Percentiles rank a stretch among this genome's conserved stretches.
Conservation (phyloP, 2,329 filamentous ascomycete genomes). For the Bertia moriformis region DNA sequence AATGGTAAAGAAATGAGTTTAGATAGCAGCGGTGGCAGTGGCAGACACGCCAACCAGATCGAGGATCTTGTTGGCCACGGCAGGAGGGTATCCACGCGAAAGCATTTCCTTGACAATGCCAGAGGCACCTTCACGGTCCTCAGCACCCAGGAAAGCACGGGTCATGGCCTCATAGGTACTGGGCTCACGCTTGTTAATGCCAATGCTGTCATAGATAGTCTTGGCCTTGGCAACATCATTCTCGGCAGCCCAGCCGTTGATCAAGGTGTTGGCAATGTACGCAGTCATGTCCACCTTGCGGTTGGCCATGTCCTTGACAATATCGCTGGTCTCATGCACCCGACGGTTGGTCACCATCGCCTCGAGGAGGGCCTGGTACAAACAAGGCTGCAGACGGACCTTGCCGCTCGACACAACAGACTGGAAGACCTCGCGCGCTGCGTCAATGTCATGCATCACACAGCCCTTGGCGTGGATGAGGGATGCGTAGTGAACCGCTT, state of each 20-base stretch:
- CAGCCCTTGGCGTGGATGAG: constrained; percentile 93
- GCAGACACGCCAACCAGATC: constrained; percentile 61
- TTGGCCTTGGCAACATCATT: constrained; percentile 68
- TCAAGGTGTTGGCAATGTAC: constrained; percentile 96
- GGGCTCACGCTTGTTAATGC: constrained; percentile 69
- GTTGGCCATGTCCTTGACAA: constrained; percentile 63
- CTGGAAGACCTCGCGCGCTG: constrained; percentile 71
- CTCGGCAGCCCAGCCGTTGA: constrained; percentile 86
- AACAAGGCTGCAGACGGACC: constrained; percentile 63
- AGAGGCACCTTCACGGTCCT: constrained; percentile 65
- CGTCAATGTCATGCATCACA: constrained; percentile 78
- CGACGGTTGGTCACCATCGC: constrained; percentile 89
- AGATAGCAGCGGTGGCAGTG: constrained; percentile 21
- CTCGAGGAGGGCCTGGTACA: constrained; percentile 96
- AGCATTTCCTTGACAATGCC: constrained; percentile 79
- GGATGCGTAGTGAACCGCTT: constrained; percentile 89
- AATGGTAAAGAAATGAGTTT: neutral
- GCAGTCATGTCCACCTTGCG: constrained; percentile 74
- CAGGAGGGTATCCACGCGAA: constrained; percentile 73
- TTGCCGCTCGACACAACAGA: constrained; percentile 54
- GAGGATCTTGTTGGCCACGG: constrained; percentile 84
- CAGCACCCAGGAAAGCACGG: constrained; percentile 72
- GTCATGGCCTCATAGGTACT: constrained; percentile 99
- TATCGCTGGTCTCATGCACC: constrained; percentile 59
- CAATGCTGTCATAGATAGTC: constrained; percentile 66